These are phyloP conservation scores for Nannizziopsis arthrosporioides DNA, from an alignment of 2,329 filamentous ascomycete species.

Conservation along the genomic window DNA sequence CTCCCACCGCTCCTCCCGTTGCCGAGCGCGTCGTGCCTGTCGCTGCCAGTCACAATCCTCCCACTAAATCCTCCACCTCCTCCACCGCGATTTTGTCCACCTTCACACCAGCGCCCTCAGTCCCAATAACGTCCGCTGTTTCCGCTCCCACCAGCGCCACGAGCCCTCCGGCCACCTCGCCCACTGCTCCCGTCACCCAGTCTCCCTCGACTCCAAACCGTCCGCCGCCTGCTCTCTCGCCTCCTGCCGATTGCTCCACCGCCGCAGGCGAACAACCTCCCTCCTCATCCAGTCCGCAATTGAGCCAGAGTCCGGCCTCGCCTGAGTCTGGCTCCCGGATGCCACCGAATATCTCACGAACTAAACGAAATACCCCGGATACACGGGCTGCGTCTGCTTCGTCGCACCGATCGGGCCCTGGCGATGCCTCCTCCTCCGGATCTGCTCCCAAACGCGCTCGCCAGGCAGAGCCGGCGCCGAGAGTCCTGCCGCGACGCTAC, in stretches of 20 bases:
- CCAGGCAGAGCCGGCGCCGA: slow-evolving; percentile 36
- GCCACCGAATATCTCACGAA: slow-evolving; percentile 14
- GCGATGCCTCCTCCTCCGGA: slow-evolving; percentile 17
- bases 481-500: slow-evolving; percentile 55
- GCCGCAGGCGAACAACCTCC: neutral
- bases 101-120: no score
- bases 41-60: no score
- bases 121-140: no score
- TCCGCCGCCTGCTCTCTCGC: neutral
- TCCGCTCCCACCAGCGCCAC: neutral
- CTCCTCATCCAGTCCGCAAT: slow-evolving; percentile 15
- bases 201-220: neutral
- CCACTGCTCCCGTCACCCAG: neutral
- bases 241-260: neutral
- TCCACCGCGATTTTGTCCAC: neutral
- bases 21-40: slow-evolving; percentile 3
- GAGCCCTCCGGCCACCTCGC: neutral
- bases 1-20: no score
- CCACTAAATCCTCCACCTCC: neutral
- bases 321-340: slow-evolving; percentile 16
- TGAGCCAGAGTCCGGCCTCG: slow-evolving; percentile 11
- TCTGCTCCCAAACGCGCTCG: slow-evolving; percentile 38
- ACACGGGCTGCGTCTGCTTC: slow-evolving; percentile 17
- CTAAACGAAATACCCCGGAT: slow-evolving; percentile 17
- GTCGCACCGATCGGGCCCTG: slow-evolving; percentile 21